phyloP scores from a whole-genome alignment of 345 rosid genomes.

The Eucalyptus marginata region DNA sequence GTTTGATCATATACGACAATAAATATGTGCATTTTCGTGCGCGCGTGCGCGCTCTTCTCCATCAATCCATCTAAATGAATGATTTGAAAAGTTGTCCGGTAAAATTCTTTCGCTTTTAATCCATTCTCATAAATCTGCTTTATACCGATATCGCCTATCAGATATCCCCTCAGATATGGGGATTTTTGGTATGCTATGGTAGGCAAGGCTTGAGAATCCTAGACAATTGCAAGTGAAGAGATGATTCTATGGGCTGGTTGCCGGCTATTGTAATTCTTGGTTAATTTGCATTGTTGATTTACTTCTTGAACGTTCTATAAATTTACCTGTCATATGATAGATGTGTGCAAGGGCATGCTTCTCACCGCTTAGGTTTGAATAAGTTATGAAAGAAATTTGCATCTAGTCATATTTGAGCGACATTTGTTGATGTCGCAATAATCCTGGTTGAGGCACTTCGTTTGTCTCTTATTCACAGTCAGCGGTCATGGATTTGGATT shows the following conservation, averaged over 20 bases:
- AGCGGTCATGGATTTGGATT: neutral
- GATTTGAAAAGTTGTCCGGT: fast-evolving
- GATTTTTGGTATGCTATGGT: neutral
- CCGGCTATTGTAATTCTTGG: neutral
- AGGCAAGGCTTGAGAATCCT: neutral
- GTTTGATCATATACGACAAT: neutral
- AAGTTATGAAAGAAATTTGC: too few species aligned
- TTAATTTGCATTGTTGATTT: neutral
- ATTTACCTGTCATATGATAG: neutral
- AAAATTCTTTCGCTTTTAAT: neutral
- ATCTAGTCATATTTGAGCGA: neutral
- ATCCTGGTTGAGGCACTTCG: neutral
- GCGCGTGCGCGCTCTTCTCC: neutral
- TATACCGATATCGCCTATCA: too few species aligned
- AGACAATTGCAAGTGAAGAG: neutral
- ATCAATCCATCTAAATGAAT: too few species aligned
- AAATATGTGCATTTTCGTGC: neutral
- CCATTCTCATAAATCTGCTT: neutral
- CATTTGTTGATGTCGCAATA: neutral
- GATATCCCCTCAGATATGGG: neutral
- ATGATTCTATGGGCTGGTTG: neutral
- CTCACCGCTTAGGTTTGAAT: neutral
- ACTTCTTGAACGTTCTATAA: too few species aligned
- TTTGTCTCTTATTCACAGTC: neutral
- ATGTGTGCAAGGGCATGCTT: neutral